phyloP scores from a whole-genome alignment of 768 basidiomycete genomes.

The Amanita pseudoporphyria region DNA sequence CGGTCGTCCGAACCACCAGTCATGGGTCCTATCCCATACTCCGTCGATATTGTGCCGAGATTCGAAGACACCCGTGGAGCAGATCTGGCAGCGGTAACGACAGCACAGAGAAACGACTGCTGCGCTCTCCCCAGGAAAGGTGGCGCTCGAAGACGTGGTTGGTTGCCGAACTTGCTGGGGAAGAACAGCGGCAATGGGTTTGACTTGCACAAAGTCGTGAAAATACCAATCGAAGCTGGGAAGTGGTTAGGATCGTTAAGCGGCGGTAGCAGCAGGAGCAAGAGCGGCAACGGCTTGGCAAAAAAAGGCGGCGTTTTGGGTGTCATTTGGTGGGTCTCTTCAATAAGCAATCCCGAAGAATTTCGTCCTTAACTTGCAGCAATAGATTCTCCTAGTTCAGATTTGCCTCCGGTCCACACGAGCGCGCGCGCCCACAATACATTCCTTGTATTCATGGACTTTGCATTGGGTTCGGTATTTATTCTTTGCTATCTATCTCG shows the following conservation, averaged over 20 bases:
- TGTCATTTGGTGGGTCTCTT: not conserved
- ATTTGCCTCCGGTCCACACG: not conserved
- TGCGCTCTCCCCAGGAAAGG: not conserved
- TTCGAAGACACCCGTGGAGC: not conserved
- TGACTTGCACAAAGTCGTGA: constrained; percentile 7
- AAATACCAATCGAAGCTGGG: constrained; percentile 6
- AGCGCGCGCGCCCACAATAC: not conserved
- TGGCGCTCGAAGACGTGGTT: not conserved
- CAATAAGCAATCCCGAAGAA: too few relatives aligned
- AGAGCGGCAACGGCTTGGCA: not conserved
- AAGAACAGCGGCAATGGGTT: not conserved
- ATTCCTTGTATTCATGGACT: not conserved
- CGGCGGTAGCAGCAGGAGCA: constrained; percentile 5
- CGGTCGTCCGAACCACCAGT: not conserved
- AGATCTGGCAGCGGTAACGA: not conserved
- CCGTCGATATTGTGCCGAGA: not conserved
- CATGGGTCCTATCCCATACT: not conserved
- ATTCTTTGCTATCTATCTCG: not conserved
- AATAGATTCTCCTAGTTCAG: not conserved
- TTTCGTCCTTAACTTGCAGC: not conserved
- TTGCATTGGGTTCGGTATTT: not conserved
- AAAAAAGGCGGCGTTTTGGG: not conserved
- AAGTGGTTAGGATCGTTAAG: constrained; percentile 7
- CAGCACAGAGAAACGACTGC: not conserved
- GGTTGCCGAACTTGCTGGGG: constrained; percentile 6